Percentiles rank a stretch among this genome's conserved stretches.
Evolutionary conservation across 495 filamentous ascomycete species (phyloP).

Genomic region (Aspergillus avenaceus): DNA sequence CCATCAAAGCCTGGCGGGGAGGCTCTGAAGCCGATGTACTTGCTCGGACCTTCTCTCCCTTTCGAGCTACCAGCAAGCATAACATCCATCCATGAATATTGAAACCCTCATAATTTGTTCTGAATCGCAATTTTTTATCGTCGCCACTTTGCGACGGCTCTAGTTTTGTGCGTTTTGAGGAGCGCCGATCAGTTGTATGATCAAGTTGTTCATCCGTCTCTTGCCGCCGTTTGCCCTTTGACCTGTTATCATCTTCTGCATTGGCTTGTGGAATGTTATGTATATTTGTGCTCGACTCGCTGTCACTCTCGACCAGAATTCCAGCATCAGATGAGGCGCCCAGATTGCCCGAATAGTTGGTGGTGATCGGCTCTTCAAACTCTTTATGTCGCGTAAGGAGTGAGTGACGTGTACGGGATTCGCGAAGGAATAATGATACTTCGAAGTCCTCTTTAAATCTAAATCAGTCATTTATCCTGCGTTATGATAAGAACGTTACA

Average conservation of each 20-base stretch:
- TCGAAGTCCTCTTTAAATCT: slow-evolving; percentile 78
- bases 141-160: slow-evolving; percentile 38
- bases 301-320: slow-evolving; percentile 42
- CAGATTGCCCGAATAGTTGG: slow-evolving; percentile 34
- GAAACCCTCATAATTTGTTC: slow-evolving; percentile 90
- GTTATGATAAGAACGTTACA: slow-evolving; percentile 13
- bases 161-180: slow-evolving; percentile 14
- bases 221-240: slow-evolving; percentile 1
- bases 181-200: slow-evolving; percentile 5
- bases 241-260: slow-evolving; percentile 13
- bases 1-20: slow-evolving; percentile 74
- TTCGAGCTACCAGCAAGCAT: slow-evolving; percentile 83
- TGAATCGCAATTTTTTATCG: slow-evolving; percentile 82
- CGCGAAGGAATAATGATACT: slow-evolving; percentile 87
- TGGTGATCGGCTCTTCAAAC: slow-evolving; percentile 43
- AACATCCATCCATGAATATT: slow-evolving; percentile 88
- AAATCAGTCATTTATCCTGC: not conserved
- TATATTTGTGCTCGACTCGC: slow-evolving; percentile 30
- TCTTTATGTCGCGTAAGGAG: slow-evolving; percentile 79
- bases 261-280: slow-evolving; percentile 31
- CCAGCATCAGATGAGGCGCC: slow-evolving; percentile 34
- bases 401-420: slow-evolving; percentile 81
- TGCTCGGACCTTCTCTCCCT: slow-evolving; percentile 38
- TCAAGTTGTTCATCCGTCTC: not conserved
- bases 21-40: slow-evolving; percentile 26